Conservation (phyloP, 2,329 filamentous ascomycete genomes). For the Xylariaceae sp. region DNA sequence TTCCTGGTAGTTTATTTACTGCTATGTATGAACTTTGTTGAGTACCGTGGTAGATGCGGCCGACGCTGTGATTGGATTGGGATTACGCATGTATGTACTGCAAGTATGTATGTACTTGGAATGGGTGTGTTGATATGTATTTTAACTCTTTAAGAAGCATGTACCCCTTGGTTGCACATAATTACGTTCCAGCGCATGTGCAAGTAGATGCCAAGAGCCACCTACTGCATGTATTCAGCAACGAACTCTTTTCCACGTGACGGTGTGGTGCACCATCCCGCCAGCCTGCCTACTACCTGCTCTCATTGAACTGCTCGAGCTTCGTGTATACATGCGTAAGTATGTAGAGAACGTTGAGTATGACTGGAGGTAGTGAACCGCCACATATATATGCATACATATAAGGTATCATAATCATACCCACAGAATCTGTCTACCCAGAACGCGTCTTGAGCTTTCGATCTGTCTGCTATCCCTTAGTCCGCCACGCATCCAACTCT, state of each 20-base stretch:
- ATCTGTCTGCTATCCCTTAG: no score
- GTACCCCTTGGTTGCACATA: not conserved
- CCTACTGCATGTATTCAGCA: not conserved
- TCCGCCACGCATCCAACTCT: no score
- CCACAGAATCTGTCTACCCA: no score
- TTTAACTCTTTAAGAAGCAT: not conserved
- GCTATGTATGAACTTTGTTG: not conserved
- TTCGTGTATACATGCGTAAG: no score
- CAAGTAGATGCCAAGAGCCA: not conserved
- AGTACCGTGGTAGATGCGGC: not conserved
- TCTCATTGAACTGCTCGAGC: no score
- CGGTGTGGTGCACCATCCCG: not conserved
- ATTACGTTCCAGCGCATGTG: not conserved
- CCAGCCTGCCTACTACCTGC: no score
- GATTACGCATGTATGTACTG: not conserved
- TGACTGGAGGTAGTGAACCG: no score
- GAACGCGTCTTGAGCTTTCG: no score
- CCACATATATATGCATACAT: no score
- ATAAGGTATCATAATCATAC: no score
- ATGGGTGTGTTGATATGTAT: not conserved
- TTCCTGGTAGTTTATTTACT: not conserved
- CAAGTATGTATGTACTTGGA: no score
- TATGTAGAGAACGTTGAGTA: no score
- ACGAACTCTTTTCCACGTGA: not conserved
- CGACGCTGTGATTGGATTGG: not conserved